A percentile compares a stretch with the other conserved stretches of the same genome.
Conservation (phyloP, 1,284 basidiomycete genomes). For the Bjerkandera adusta region DNA sequence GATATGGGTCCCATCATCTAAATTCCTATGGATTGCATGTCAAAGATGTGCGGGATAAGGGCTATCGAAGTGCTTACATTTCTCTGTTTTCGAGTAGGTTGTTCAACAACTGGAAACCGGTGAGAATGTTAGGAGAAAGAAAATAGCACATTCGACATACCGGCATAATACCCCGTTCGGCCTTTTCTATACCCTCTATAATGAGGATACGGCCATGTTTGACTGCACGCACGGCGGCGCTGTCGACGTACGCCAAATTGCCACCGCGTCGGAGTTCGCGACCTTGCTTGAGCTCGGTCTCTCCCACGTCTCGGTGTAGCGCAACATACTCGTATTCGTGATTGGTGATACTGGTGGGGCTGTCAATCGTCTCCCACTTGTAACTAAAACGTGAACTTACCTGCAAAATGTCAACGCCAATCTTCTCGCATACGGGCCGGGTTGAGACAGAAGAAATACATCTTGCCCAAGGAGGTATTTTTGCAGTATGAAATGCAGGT, state of each 20-base stretch:
- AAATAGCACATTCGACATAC: slow-evolving; percentile 26
- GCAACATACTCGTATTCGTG: slow-evolving; percentile 66
- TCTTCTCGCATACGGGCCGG: slow-evolving; percentile 61
- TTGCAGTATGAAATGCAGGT: slow-evolving; percentile 63
- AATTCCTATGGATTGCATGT: no score
- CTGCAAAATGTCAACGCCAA: slow-evolving; percentile 62
- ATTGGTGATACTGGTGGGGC: slow-evolving; percentile 49
- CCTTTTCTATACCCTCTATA: slow-evolving; percentile 68
- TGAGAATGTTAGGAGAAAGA: background rate
- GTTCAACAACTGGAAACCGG: slow-evolving; percentile 47
- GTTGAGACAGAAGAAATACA: slow-evolving; percentile 60
- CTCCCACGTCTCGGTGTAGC: slow-evolving; percentile 64
- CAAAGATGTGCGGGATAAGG: no score
- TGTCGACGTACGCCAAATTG: slow-evolving; percentile 62
- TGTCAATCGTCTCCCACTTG: background rate
- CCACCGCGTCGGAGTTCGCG: slow-evolving; percentile 60
- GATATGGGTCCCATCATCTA: slow-evolving; percentile 73
- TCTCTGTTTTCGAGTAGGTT: slow-evolving; percentile 68
- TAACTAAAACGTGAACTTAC: slow-evolving; percentile 28
- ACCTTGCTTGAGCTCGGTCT: slow-evolving; percentile 69
- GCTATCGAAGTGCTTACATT: slow-evolving; percentile 54
- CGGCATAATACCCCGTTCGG: slow-evolving; percentile 55
- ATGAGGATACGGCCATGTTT: slow-evolving; percentile 65
- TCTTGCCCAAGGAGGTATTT: slow-evolving; percentile 69
- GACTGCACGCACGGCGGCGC: slow-evolving; percentile 62